Evolutionary conservation across 768 basidiomycete genomes (phyloP), one percentile per base, ranked within the genome.

Genomic region (Suillus occidentalis): DNA sequence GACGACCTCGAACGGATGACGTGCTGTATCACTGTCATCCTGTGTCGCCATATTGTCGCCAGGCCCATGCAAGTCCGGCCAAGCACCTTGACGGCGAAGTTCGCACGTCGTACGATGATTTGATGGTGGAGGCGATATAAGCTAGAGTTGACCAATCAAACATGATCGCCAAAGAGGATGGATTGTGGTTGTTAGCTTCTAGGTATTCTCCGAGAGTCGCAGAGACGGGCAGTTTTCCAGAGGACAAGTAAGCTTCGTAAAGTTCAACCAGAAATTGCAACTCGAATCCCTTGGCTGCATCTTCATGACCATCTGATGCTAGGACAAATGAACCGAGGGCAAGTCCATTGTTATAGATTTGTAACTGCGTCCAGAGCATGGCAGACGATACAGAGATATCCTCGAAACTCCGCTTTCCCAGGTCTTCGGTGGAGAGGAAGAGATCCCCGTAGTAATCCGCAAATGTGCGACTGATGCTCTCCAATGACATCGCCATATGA

Each of bases 101-200:
- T 6, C 47, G 66, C 60, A 52, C 63, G 40, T 61, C 65, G 34
- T 66, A 61, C 7, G 75, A 69, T 12, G 78, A 64, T 74, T 87
- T 89, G 70, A 90, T 73, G 39, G 84, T 76, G 31, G 89, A 84
- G 12, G 84, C 78, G 16, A 90, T 78, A 71, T 88, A 92, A 47
- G 84, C 78, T 43, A 94, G 78, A 64, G 82, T 84, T 3, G 87
- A 81, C 85, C 87, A 89, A 65, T 89, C 85, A 75, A 89, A 93
- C 74, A 90, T 79, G 40, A 90, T 77, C 18, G 80, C 79, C 58
- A 83, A 78, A 31, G 80, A 77, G 7, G 77, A 72, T 7, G 77
- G 73, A n/a, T 71, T 64, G 13, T 82, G 69, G 37, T 72, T 68
- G 64, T 84, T 87, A 66, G 86, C 85, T 39, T 81, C 77, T 49